A percentile compares a stretch with the other conserved stretches of the same genome.
Evolutionary conservation across 2,329 filamentous ascomycete genomes (phyloP).

Genomic region (Cryphonectria nitschkei): DNA sequence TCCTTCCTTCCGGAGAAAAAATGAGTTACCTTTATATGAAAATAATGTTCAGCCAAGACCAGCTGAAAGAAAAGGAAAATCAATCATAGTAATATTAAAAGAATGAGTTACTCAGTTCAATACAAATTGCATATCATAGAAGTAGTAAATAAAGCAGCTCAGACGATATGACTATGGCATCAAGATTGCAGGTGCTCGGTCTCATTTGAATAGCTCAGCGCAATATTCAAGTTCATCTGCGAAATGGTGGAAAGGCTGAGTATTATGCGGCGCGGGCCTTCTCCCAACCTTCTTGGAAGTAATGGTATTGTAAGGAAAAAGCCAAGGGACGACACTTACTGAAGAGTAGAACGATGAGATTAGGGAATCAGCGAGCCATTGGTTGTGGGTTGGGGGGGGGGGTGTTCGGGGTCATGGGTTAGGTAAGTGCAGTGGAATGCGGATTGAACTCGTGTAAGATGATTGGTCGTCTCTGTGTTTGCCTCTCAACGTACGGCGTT

Average conservation of each 20-base stretch:
- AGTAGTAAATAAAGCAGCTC: background rate
- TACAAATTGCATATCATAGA: too few relatives aligned
- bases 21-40: too few relatives aligned
- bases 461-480: background rate
- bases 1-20: too few relatives aligned
- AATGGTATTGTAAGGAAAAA: too few relatives aligned
- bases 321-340: background rate
- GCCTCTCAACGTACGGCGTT: background rate
- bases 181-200: background rate
- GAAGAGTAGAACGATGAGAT: background rate
- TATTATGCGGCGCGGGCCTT: background rate
- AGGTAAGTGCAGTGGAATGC: background rate
- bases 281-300: background rate
- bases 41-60: too few relatives aligned
- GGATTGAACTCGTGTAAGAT: background rate
- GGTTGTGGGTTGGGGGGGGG: background rate
- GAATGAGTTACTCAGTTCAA: too few relatives aligned
- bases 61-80: too few relatives aligned
- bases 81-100: too few relatives aligned
- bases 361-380: background rate
- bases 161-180: background rate
- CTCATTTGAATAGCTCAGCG: too few relatives aligned
- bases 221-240: background rate
- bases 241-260: background rate
- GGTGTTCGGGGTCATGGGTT: background rate